Evolutionary conservation across 495 filamentous ascomycete species (phyloP).

Genomic region (Hypoxylon rickii): DNA sequence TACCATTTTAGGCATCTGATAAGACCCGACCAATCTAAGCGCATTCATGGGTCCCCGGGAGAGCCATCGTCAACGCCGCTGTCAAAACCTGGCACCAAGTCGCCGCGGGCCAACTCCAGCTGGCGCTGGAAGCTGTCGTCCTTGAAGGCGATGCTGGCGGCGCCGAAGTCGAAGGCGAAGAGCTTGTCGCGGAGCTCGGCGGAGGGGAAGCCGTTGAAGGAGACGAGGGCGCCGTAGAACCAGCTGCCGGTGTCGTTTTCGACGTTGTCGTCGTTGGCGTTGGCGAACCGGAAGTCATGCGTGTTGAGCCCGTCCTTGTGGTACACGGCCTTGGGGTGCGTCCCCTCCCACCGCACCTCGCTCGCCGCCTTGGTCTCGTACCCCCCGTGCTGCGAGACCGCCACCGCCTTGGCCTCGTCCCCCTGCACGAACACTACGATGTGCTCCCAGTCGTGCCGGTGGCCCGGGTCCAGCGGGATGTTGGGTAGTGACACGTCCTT

Average conservation of each 20-base stretch:
- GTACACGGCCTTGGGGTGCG: slow-evolving; percentile 51
- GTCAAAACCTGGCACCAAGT: slow-evolving; percentile 42
- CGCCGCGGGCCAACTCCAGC: slow-evolving; percentile 38
- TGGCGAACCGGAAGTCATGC: slow-evolving; percentile 50
- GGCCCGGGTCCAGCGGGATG: slow-evolving; percentile 40
- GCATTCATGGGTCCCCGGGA: slow-evolving; percentile 40
- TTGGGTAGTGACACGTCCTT: slow-evolving; percentile 48
- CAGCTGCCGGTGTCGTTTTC: slow-evolving; percentile 49
- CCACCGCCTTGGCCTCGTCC: slow-evolving; percentile 41
- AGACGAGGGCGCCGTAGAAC: slow-evolving; percentile 46
- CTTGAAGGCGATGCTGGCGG: slow-evolving; percentile 44
- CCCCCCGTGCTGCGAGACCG: slow-evolving; percentile 44
- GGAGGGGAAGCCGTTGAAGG: slow-evolving; percentile 45
- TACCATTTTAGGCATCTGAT: too few relatives aligned
- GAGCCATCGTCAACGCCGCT: slow-evolving; percentile 43
- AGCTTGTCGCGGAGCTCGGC: slow-evolving; percentile 35
- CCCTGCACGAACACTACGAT: slow-evolving; percentile 48
- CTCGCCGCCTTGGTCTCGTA: slow-evolving; percentile 40
- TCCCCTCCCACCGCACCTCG: slow-evolving; percentile 47
- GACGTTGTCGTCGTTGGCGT: slow-evolving; percentile 42
- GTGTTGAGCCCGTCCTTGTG: slow-evolving; percentile 50
- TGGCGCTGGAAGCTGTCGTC: slow-evolving; percentile 40
- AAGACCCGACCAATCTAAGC: background rate
- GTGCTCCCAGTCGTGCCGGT: slow-evolving; percentile 55
- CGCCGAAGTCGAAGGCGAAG: slow-evolving; percentile 34